A percentile compares a stretch with the other conserved stretches of the same genome.
phyloP scores from a whole-genome alignment of 108 stramenopile species.

The Skeletonema grethae region DNA sequence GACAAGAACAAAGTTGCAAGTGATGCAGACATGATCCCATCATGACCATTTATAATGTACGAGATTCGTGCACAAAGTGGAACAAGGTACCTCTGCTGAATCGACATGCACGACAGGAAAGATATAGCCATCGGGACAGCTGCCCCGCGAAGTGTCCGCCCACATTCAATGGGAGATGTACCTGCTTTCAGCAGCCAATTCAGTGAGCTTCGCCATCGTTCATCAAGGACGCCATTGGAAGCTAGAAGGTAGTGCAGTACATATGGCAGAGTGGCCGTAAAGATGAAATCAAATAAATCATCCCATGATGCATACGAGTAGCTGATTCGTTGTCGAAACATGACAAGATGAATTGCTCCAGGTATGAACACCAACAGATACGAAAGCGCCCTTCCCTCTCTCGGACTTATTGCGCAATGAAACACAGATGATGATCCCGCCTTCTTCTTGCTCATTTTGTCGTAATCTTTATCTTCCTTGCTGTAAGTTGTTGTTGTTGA shows the following conservation, averaged over 20 bases:
- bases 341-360: slow-evolving; percentile 50
- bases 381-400: slow-evolving; percentile 50
- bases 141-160: slow-evolving; percentile 53
- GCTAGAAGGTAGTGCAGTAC: slow-evolving; percentile 60
- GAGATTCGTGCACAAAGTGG: slow-evolving; percentile 62
- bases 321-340: slow-evolving; percentile 59
- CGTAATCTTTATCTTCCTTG: slow-evolving; percentile 14
- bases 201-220: slow-evolving; percentile 42
- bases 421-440: background rate
- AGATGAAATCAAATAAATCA: slow-evolving; percentile 61
- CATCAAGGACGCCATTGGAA: slow-evolving; percentile 40
- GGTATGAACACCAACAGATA: slow-evolving; percentile 65
- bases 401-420: slow-evolving; percentile 34
- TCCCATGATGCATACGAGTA: slow-evolving; percentile 67
- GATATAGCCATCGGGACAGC: slow-evolving; percentile 54
- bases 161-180: slow-evolving; percentile 39
- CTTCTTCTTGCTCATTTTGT: slow-evolving; percentile 14
- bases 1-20: slow-evolving; percentile 59
- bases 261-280: slow-evolving; percentile 69
- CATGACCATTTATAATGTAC: slow-evolving; percentile 73
- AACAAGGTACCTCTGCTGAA: slow-evolving; percentile 73
- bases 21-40: slow-evolving; percentile 32
- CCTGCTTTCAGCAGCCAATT: slow-evolving; percentile 35
- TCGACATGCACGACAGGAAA: slow-evolving; percentile 58
- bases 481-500: background rate